Conservation (phyloP, 106 monocot species). For the Platanthera zijinensis region DNA sequence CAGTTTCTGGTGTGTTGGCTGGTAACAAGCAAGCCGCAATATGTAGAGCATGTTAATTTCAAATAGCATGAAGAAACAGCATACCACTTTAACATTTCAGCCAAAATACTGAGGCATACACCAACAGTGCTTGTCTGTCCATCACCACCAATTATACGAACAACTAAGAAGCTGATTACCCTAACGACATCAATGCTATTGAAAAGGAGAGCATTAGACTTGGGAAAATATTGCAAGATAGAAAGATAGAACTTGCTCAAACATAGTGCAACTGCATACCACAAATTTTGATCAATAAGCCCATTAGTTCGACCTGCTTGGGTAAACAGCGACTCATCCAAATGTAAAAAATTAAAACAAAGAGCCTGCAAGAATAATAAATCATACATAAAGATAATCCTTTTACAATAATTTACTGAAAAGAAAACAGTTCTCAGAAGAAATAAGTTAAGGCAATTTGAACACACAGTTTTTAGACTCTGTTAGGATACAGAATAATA, state of each 20-base stretch:
- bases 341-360: conserved; percentile 54
- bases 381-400: background rate
- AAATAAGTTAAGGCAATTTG: background rate
- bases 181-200: conserved; percentile 68
- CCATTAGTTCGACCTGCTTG: conserved; percentile 21
- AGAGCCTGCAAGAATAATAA: conserved; percentile 29
- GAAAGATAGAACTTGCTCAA: background rate
- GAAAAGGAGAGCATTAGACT: conserved; percentile 1
- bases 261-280: conserved; percentile 28
- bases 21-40: background rate
- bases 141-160: conserved; percentile 39
- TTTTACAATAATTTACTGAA: background rate
- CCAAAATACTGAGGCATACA: conserved; percentile 63
- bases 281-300: conserved; percentile 24
- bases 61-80: background rate
- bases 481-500: too few relatives aligned
- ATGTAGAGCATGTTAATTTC: background rate
- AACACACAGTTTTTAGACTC: background rate
- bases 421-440: background rate
- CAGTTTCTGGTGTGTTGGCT: background rate
- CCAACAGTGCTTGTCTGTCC: conserved; percentile 27
- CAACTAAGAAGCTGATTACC: conserved; percentile 43
- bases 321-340: conserved; percentile 29
- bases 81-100: conserved; percentile 74
- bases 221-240: background rate